Conservation (phyloP, 1,284 basidiomycete genomes). For the Irpex sp. region DNA sequence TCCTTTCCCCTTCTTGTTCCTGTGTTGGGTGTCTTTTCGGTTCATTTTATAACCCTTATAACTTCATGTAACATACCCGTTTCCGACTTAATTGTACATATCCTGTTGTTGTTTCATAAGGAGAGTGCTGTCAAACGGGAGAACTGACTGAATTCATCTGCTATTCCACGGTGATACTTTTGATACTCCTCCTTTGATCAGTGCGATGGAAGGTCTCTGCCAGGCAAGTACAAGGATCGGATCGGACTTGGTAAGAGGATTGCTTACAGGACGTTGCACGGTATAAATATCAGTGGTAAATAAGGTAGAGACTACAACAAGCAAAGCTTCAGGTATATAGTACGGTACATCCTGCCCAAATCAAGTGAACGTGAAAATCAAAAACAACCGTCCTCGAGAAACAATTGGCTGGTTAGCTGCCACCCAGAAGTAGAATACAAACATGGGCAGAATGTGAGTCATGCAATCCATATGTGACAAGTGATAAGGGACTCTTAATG, state of each 20-base stretch:
- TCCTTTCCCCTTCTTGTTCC: neutral
- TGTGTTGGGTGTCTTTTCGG: conserved; percentile 5
- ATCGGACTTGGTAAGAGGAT: too few relatives aligned
- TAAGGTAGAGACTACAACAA: neutral
- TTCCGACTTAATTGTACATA: conserved; percentile 13
- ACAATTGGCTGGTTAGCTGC: too few relatives aligned
- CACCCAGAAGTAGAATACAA: too few relatives aligned
- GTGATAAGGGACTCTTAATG: neutral
- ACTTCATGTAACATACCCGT: conserved; percentile 8
- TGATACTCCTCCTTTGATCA: too few relatives aligned
- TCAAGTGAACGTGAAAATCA: neutral
- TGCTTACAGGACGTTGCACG: too few relatives aligned
- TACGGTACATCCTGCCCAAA: conserved; percentile 4
- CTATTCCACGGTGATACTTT: neutral
- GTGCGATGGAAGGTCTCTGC: too few relatives aligned
- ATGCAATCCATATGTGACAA: too few relatives aligned
- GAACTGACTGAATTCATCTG: neutral
- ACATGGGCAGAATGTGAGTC: too few relatives aligned
- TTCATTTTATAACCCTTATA: conserved; percentile 6
- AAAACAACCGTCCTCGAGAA: neutral
- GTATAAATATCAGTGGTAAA: neutral
- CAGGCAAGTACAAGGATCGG: too few relatives aligned
- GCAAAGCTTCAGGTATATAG: neutral
- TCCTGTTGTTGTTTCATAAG: conserved; percentile 12
- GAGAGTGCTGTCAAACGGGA: neutral